Conservation (phyloP, 257 asterid genomes). For the Lycium barbarum region DNA sequence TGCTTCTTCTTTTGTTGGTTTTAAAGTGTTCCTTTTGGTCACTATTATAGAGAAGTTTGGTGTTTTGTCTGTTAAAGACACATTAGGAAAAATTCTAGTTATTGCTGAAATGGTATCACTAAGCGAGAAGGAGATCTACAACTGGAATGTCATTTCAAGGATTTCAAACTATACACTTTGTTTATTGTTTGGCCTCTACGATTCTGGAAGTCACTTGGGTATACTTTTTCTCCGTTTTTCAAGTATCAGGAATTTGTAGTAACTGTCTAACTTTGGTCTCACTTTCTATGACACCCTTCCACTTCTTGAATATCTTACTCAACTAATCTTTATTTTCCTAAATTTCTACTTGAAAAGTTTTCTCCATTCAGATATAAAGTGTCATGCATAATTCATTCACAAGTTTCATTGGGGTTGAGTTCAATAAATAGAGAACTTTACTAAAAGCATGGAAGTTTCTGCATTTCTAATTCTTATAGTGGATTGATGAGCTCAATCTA, state of each 20-base stretch:
- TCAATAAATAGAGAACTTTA: background rate
- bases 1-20: too few relatives aligned
- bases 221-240: background rate
- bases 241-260: background rate
- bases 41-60: too few relatives aligned
- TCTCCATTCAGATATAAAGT: background rate
- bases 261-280: background rate
- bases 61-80: too few relatives aligned
- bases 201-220: background rate
- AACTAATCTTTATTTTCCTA: background rate
- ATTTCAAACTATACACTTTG: background rate
- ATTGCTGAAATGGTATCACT: too few relatives aligned
- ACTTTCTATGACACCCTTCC: background rate
- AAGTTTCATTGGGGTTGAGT: constrained; percentile 12
- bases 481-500: background rate
- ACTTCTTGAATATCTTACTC: background rate
- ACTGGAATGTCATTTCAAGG: constrained; percentile 13
- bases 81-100: too few relatives aligned
- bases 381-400: background rate
- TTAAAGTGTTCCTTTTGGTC: too few relatives aligned
- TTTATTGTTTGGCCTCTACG: background rate
- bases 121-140: too few relatives aligned
- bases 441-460: background rate
- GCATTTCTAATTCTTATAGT: background rate
- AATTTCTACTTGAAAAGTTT: constrained; percentile 7